These are phyloP conservation scores for Fagopyrum esculentum DNA, from an alignment of 148 eudicot species.

Conservation along the genomic window DNA sequence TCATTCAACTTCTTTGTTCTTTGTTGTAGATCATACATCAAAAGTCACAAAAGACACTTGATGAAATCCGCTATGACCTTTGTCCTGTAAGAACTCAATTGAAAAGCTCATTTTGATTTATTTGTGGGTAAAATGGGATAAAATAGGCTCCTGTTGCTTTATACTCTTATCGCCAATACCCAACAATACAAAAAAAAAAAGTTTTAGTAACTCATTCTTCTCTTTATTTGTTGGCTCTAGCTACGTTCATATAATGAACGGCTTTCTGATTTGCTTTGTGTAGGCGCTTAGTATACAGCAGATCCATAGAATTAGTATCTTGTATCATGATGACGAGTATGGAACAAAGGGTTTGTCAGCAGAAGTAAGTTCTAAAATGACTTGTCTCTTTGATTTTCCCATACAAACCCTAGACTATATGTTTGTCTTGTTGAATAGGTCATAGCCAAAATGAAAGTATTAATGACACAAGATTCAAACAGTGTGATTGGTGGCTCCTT, in stretches of 20 bases:
- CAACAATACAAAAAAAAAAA: no score
- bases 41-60: constrained; percentile 77
- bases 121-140: no score
- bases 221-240: background rate
- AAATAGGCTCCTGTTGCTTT: no score
- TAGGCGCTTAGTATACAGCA: constrained; percentile 91
- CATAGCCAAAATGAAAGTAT: constrained; percentile 66
- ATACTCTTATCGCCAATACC: no score
- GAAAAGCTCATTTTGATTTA: background rate
- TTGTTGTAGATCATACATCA: constrained; percentile 71
- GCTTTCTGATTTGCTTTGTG: background rate
- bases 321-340: constrained; percentile 94
- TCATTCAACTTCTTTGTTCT: background rate
- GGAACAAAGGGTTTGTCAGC: constrained; percentile 81
- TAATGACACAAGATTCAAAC: constrained; percentile 82
- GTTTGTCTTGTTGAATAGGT: constrained; percentile 35
- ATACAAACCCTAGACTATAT: background rate
- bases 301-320: constrained; percentile 82
- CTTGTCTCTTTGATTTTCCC: background rate
- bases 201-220: no score
- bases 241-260: background rate
- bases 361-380: constrained; percentile 47
- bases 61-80: constrained; percentile 86
- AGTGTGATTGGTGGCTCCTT: constrained; percentile 75
- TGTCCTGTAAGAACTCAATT: constrained; percentile 60